A percentile compares a stretch with the other conserved stretches of the same genome.
Evolutionary conservation across 2,329 filamentous ascomycete species (phyloP).

Genomic region (Fusarium sororula): DNA sequence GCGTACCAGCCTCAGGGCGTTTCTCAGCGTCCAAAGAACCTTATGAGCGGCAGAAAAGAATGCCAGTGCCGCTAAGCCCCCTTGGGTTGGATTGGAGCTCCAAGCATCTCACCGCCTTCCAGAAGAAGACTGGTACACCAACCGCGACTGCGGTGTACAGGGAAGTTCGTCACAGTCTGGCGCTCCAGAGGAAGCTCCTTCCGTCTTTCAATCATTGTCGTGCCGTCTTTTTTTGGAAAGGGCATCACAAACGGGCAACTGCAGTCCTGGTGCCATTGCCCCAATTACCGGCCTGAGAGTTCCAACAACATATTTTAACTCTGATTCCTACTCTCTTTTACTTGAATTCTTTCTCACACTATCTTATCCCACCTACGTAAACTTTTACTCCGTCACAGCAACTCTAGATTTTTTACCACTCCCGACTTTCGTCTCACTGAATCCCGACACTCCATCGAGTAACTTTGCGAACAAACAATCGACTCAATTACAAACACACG

Average conservation of each 20-base stretch:
- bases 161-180: constrained; percentile 26
- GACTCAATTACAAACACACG: background rate
- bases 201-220: constrained; percentile 21
- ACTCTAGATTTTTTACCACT: background rate
- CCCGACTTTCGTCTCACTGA: background rate
- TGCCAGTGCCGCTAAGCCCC: constrained; percentile 1
- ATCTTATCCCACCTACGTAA: background rate
- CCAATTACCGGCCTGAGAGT: background rate
- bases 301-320: background rate
- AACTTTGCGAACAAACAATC: background rate
- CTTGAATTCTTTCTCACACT: background rate
- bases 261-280: background rate
- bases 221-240: constrained; percentile 25
- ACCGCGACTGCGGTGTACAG: constrained; percentile 20
- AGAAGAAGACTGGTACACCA: background rate
- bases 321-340: constrained; percentile 1
- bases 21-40: constrained; percentile 10
- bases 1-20: background rate
- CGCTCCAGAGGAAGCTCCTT: constrained; percentile 12
- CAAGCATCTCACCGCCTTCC: constrained; percentile 11
- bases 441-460: background rate
- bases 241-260: constrained; percentile 6
- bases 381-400: background rate
- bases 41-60: constrained; percentile 39
- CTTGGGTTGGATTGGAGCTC: fast-evolving